Conservation (phyloP, 179 eudicot genomes). For the Beta macrorhiza region DNA sequence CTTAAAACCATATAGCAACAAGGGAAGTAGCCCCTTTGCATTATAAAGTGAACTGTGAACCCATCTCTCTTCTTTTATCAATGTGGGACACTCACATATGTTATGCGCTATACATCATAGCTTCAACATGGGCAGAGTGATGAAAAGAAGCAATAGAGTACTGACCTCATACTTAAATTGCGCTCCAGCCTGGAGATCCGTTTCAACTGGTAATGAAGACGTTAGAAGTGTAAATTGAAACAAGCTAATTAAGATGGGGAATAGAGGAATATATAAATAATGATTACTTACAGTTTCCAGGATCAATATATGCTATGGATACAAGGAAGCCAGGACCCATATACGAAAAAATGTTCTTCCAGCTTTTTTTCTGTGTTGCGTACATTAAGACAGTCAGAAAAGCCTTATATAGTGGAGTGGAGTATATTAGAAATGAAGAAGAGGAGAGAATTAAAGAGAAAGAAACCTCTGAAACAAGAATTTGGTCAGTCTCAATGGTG, state of each 20-base stretch:
- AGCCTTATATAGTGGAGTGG: too few species aligned
- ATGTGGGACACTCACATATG: too few species aligned
- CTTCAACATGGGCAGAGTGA: neutral
- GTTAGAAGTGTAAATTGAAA: neutral
- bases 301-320: slow-evolving; percentile 96
- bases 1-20: too few species aligned
- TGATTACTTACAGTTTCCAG: slow-evolving; percentile 81
- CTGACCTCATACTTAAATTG: slow-evolving; percentile 83
- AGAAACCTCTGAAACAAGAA: slow-evolving; percentile 74
- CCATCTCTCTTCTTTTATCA: too few species aligned
- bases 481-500: slow-evolving; percentile 54
- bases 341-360: slow-evolving; percentile 89
- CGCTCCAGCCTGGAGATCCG: slow-evolving; percentile 93
- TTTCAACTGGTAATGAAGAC: slow-evolving; percentile 59
- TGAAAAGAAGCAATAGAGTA: neutral
- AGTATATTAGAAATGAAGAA: too few species aligned
- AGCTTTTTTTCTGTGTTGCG: slow-evolving; percentile 63
- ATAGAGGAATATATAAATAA: neutral
- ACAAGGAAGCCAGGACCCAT: slow-evolving; percentile 99
- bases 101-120: too few species aligned
- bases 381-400: too few species aligned
- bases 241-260: too few species aligned
- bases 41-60: too few species aligned
- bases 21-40: too few species aligned
- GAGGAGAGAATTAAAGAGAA: too few species aligned